Percentiles rank a stretch among this genome's conserved stretches.
These are phyloP conservation scores for Leishmania martiniquensis DNA, from an alignment of 208 protist species.

Conservation along the genomic window DNA sequence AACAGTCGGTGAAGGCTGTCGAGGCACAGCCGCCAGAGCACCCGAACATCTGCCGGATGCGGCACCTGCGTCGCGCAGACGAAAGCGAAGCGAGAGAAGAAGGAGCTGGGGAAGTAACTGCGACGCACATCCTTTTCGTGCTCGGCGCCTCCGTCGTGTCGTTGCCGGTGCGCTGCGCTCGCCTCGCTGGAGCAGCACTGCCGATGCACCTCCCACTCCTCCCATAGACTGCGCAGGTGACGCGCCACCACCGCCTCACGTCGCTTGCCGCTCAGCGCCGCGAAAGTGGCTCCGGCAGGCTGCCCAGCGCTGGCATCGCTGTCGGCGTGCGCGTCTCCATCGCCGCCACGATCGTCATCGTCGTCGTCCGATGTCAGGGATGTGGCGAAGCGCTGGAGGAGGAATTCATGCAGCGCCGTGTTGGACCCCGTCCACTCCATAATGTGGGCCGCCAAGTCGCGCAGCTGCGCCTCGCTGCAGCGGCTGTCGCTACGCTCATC, in stretches of 20 bases:
- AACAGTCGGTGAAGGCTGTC: conserved; percentile 33
- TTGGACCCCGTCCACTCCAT: conserved; percentile 24
- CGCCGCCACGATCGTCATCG: neutral
- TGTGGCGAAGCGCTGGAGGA: conserved; percentile 22
- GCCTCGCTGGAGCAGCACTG: conserved; percentile 8
- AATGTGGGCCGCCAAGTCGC: conserved; percentile 14
- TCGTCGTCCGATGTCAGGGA: neutral
- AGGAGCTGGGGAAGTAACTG: conserved; percentile 76
- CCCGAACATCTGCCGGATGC: conserved; percentile 33
- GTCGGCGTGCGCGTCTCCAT: neutral
- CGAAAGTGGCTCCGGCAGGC: neutral
- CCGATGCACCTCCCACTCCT: conserved; percentile 23
- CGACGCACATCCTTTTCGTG: conserved; percentile 43
- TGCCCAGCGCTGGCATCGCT: neutral
- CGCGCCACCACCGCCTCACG: conserved; percentile 15
- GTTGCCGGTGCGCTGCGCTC: neutral
- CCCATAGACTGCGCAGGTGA: conserved; percentile 21
- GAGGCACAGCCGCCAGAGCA: conserved; percentile 53
- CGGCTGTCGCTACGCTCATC: conserved; percentile 5
- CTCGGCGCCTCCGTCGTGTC: neutral
- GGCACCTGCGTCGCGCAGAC: conserved; percentile 38
- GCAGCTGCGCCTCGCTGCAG: conserved; percentile 14
- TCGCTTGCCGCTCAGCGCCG: neutral
- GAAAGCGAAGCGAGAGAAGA: conserved; percentile 74
- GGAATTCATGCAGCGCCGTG: conserved; percentile 21